phyloP scores from a whole-genome alignment of 148 eudicot genomes.

The Vaccinium vitisidaea region DNA sequence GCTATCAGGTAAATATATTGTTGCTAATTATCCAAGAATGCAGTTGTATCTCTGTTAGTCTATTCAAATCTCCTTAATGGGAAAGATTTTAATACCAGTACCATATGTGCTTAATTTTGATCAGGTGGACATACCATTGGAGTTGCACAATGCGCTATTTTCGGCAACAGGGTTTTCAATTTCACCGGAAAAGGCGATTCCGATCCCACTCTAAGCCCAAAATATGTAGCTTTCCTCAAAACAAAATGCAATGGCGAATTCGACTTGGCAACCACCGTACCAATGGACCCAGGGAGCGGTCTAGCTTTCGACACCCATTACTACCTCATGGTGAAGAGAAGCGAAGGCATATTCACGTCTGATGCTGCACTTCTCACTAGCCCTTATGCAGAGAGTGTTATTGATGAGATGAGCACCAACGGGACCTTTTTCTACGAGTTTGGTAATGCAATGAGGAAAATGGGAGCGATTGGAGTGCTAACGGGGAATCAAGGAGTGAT shows the following conservation, averaged over 20 bases:
- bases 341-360: conserved; percentile 39
- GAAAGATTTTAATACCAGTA: too few relatives aligned
- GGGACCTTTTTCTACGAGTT: not conserved
- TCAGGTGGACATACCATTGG: not conserved
- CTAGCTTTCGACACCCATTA: conserved; percentile 37
- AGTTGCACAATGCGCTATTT: not conserved
- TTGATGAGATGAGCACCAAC: not conserved
- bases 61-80: too few relatives aligned
- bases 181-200: not conserved
- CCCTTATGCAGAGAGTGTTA: not conserved
- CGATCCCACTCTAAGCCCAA: not conserved
- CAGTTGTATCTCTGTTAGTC: too few relatives aligned
- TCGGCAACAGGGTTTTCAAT: not conserved
- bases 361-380: conserved; percentile 44
- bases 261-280: not conserved
- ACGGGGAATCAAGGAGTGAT: not conserved
- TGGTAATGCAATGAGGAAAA: not conserved
- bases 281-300: conserved; percentile 36
- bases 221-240: not conserved
- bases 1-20: not conserved
- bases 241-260: not conserved
- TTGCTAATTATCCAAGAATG: too few relatives aligned
- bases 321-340: conserved; percentile 16
- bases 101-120: not conserved
- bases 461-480: not conserved